phyloP scores from a whole-genome alignment of 192 early-diverging fungal genomes.

The Umbelopsis sp. region DNA sequence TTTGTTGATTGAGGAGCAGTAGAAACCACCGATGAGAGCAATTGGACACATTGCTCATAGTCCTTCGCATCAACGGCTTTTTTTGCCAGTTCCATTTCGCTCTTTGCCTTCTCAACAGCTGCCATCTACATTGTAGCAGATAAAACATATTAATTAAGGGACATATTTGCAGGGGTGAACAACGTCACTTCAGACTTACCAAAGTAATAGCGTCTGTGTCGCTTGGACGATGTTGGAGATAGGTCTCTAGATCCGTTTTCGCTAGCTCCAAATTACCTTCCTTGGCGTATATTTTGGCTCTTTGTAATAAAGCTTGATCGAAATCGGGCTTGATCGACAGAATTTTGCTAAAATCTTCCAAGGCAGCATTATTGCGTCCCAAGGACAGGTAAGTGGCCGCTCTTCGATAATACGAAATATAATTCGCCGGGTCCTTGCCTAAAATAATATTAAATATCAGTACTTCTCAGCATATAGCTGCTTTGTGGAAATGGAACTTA shows the following conservation, averaged over 20 bases:
- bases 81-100: conserved; percentile 41
- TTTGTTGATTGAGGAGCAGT: conserved; percentile 57
- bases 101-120: conserved; percentile 49
- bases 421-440: conserved; percentile 79
- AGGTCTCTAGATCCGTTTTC: conserved; percentile 60
- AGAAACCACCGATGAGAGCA: conserved; percentile 54
- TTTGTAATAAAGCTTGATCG: conserved; percentile 74
- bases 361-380: conserved; percentile 70
- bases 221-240: conserved; percentile 32
- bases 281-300: conserved; percentile 68
- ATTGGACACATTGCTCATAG: conserved; percentile 57
- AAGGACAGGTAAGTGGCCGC: conserved; percentile 82
- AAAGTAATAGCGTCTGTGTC: conserved; percentile 44
- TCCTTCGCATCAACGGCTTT: conserved; percentile 44
- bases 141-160: too few species aligned
- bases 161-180: not conserved
- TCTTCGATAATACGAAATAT: conserved; percentile 85
- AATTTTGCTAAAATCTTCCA: conserved; percentile 81
- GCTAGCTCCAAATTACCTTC: conserved; percentile 70
- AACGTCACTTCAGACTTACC: conserved; percentile 22
- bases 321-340: conserved; percentile 83
- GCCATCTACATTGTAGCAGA: conserved; percentile 21
- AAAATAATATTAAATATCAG: conserved; percentile 11
- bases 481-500: conserved; percentile 29
- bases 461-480: not conserved